Evolutionary conservation across 1,139 yeast species (phyloP), one percentile per base, ranked within the genome.

Genomic region (Nadsonia starkeyi-henricii): DNA sequence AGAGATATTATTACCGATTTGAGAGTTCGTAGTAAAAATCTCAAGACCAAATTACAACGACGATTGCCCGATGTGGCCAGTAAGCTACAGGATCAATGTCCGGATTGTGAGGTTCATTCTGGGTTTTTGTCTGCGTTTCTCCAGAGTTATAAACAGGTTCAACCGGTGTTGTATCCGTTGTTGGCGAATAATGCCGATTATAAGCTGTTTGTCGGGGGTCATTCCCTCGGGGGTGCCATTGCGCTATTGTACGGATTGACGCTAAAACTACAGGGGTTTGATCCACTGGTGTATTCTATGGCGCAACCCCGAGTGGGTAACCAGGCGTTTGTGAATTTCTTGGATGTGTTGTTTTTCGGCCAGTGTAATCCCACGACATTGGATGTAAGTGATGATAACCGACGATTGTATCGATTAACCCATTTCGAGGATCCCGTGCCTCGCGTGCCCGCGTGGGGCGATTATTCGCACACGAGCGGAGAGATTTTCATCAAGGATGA

Each of bases 171-270:
- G 2, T 39, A 45, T 23, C 45, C 44, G 57, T 51, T 73, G 52
- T 59, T 61, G 51, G 45, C 57, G 1, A 45, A 61, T 20, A 62
- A 72, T 55, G 75, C 78, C 0, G 70, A 70, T 23, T 80, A 78
- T 58, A 61, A 68, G 42, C 54, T 81, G 17, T 69, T 74, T 2
- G 69, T 81, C 2, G 65, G 77, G 1, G 91, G 91, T 0, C 91
- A 82, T 63, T 82, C 91, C 0, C 61, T 82, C 28, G 93, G 91
- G 1, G 91, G 81, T 2, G 85, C 86, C 0, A 63, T 81, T 49
- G 81, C 86, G 0, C 62, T 71, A 15, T 62, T 83, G 41, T 71
- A 77, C 12, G 88, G 82, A 0, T 68, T 78, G 23, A 88, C 81
- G 57, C 68, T 77, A 50, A 68, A 69, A 52, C 54, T 74, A 7